These are phyloP conservation scores for Phialocephala sp. DNA, from an alignment of 2,329 filamentous ascomycete genomes.

Conservation along the genomic window DNA sequence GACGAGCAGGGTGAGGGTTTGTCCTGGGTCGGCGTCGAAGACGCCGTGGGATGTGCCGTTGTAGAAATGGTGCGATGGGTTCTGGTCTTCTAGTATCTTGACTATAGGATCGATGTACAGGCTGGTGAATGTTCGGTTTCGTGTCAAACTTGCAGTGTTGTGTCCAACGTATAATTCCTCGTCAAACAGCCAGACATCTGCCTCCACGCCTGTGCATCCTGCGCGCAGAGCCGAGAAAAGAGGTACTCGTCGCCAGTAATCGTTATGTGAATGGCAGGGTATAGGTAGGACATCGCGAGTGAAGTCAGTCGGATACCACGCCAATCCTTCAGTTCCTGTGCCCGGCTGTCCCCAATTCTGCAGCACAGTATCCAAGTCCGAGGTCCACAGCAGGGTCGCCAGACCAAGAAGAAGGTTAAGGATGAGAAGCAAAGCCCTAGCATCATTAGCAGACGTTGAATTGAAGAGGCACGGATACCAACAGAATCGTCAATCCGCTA, in stretches of 20 bases:
- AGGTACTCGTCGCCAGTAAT: conserved; percentile 70
- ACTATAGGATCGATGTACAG: conserved; percentile 71
- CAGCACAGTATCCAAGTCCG: conserved; percentile 40
- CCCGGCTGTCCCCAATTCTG: conserved; percentile 47
- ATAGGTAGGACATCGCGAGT: conserved; percentile 59
- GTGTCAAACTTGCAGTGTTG: conserved; percentile 57
- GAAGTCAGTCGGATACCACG: conserved; percentile 57
- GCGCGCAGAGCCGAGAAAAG: conserved; percentile 65
- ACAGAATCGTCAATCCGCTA: conserved; percentile 46
- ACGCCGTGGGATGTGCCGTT: conserved; percentile 58
- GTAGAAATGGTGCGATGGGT: conserved; percentile 53
- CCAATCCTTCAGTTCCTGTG: conserved; percentile 47
- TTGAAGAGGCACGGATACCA: conserved; percentile 29
- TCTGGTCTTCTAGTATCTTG: conserved; percentile 59
- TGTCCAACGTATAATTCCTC: conserved; percentile 69
- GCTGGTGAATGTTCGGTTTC: conserved; percentile 61
- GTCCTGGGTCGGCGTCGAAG: conserved; percentile 57
- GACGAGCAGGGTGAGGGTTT: conserved; percentile 66
- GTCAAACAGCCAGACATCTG: conserved; percentile 69
- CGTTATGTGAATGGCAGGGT: conserved; percentile 71
- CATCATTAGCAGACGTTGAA: conserved; percentile 14
- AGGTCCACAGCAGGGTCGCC: conserved; percentile 41
- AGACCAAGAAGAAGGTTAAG: conserved; percentile 43
- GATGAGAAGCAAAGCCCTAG: conserved; percentile 44
- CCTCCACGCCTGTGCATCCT: conserved; percentile 69